These are phyloP conservation scores for Trichoderma asperelloides DNA, from an alignment of 495 filamentous ascomycete genomes.

Conservation along the genomic window DNA sequence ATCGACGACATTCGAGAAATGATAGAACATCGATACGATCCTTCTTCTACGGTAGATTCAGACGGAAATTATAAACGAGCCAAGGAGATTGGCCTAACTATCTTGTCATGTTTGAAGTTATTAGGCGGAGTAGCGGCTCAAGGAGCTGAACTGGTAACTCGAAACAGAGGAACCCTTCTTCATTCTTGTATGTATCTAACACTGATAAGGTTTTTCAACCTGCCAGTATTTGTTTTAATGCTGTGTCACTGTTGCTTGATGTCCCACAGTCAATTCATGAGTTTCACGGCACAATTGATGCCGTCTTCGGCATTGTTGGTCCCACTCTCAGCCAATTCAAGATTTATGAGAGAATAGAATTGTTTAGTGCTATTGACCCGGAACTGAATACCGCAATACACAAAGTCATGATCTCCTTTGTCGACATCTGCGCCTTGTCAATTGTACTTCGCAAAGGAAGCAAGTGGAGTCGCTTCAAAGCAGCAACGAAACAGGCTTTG, in stretches of 20 bases:
- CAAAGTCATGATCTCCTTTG: conserved; percentile 21
- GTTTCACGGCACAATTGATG: conserved; percentile 19
- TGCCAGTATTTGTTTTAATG: conserved; percentile 20
- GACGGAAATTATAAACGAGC: neutral
- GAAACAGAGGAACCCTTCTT: neutral
- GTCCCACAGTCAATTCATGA: conserved; percentile 19
- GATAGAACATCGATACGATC: conserved; percentile 1
- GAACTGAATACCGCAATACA: conserved; percentile 16
- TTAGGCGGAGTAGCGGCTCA: conserved; percentile 18
- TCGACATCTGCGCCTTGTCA: conserved; percentile 20
- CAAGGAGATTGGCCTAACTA: conserved; percentile 14
- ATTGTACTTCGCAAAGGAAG: conserved; percentile 17
- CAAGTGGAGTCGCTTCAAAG: conserved; percentile 18
- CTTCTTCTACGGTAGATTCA: neutral
- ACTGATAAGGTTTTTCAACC: conserved; percentile 12
- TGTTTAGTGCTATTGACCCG: conserved; percentile 15
- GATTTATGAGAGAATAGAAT: conserved; percentile 22
- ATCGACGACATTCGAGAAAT: neutral
- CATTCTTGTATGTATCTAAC: neutral
- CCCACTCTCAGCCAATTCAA: conserved; percentile 19
- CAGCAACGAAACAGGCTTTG: conserved; percentile 9
- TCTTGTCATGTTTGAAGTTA: conserved; percentile 19
- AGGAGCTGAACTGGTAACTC: conserved; percentile 17
- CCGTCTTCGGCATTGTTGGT: conserved; percentile 18
- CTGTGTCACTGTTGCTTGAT: conserved; percentile 19